These are phyloP conservation scores for Trifolium fragiferum DNA, from an alignment of 306 rosid species.

Conservation along the genomic window DNA sequence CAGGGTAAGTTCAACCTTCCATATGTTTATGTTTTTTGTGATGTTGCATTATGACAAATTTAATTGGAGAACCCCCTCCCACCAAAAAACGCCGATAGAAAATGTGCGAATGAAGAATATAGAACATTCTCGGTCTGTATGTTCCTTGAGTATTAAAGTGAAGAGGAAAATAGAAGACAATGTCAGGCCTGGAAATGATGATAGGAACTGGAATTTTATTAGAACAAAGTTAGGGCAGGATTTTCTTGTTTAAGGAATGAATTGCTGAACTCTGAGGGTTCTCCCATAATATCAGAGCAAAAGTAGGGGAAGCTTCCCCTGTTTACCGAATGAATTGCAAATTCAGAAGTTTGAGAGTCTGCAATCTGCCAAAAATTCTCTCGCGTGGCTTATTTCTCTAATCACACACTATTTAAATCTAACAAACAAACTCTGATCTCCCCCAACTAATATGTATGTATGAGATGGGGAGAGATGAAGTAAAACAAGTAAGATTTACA, in stretches of 20 bases:
- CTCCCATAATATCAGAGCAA: background rate
- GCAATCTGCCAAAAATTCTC: background rate
- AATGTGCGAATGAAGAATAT: background rate
- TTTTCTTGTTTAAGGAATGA: background rate
- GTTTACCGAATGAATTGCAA: slow-evolving; percentile 1
- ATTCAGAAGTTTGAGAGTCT: background rate
- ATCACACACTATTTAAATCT: background rate
- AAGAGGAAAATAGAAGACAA: background rate
- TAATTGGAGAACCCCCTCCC: background rate
- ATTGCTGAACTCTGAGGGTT: background rate
- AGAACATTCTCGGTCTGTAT: background rate
- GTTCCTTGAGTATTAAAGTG: background rate
- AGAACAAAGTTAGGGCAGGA: background rate
- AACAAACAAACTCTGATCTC: background rate
- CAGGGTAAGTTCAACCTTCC: slow-evolving; percentile 63
- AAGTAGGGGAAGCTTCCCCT: slow-evolving; percentile 1
- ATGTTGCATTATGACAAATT: background rate
- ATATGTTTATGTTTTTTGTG: slow-evolving; percentile 3
- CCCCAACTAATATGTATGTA: background rate
- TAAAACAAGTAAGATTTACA: background rate
- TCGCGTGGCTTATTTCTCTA: background rate
- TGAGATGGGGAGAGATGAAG: background rate
- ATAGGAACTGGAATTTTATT: background rate
- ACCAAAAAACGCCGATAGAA: background rate
- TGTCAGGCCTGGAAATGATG: background rate